These are phyloP conservation scores for Solanum etuberosum DNA, from an alignment of 257 asterid species.

Conservation along the genomic window DNA sequence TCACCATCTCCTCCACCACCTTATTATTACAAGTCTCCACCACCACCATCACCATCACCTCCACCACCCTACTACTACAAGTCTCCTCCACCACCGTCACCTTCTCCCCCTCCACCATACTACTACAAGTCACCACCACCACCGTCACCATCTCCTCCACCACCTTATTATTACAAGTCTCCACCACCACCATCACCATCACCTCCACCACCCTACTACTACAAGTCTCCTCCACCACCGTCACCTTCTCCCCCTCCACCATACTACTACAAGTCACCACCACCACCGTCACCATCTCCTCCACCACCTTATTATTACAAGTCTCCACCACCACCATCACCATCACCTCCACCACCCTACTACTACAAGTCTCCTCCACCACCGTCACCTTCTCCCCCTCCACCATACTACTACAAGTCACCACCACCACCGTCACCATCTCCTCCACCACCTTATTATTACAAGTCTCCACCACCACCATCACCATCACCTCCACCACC, in stretches of 20 bases:
- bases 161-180: constrained; percentile 17
- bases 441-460: accelerated
- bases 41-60: neutral
- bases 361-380: neutral
- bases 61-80: neutral
- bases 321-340: neutral
- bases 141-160: neutral
- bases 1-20: neutral
- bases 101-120: neutral
- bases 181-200: neutral
- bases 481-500: neutral
- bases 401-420: neutral
- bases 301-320: neutral
- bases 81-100: neutral
- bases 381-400: neutral
- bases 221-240: neutral
- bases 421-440: accelerated
- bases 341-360: neutral
- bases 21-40: neutral
- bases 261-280: neutral
- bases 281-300: neutral
- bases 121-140: neutral
- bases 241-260: neutral
- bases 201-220: neutral
- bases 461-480: neutral